phyloP scores from a whole-genome alignment of 441 rosid genomes.

The Euphorbia celastroides region DNA sequence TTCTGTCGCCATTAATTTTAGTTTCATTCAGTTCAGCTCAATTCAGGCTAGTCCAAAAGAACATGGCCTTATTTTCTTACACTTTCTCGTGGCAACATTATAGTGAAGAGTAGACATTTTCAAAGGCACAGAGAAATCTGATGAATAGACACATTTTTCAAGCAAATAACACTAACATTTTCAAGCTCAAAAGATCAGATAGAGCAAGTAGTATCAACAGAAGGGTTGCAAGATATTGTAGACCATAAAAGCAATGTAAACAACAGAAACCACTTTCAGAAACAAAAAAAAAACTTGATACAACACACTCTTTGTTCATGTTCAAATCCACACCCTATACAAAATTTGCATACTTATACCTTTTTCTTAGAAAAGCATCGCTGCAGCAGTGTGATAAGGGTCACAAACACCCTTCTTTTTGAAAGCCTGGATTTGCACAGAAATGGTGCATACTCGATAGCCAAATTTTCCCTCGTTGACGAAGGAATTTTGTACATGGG shows the following conservation, averaged over 20 bases:
- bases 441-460: slow-evolving; percentile 3
- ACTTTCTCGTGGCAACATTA: no score
- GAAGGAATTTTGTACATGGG: not conserved
- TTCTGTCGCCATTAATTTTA: no score
- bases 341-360: slow-evolving; percentile 2
- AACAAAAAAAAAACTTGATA: not conserved
- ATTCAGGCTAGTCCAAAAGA: no score
- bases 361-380: slow-evolving; percentile 5
- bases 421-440: slow-evolving; percentile 7
- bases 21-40: no score
- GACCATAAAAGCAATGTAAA: no score
- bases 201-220: not conserved
- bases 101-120: not conserved
- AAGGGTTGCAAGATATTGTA: no score
- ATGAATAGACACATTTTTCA: not conserved
- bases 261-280: not conserved
- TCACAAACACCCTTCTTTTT: not conserved
- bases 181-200: not conserved
- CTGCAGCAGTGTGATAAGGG: slow-evolving; percentile 3
- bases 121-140: not conserved
- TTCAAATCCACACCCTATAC: slow-evolving; percentile 4
- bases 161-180: not conserved
- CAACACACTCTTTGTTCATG: not conserved
- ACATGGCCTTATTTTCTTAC: no score
- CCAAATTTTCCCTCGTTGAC: slow-evolving; percentile 1